Percentiles rank a stretch among this genome's conserved stretches.
phyloP scores from a whole-genome alignment of 1,139 yeast species.

The Nadsonia starkeyi-henricii region DNA sequence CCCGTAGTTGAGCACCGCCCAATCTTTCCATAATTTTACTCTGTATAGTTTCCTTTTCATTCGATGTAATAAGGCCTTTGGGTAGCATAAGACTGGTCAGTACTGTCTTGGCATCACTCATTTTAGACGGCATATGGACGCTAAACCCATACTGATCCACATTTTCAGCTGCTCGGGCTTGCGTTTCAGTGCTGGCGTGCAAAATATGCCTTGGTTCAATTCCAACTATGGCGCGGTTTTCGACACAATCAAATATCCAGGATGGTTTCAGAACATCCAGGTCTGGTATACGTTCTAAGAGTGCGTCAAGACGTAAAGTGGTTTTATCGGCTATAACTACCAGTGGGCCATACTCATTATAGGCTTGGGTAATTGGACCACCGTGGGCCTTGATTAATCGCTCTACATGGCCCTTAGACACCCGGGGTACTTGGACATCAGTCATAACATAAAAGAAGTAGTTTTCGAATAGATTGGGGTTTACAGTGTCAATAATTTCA shows the following conservation, averaged over 20 bases:
- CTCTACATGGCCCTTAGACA: slow-evolving; percentile 16
- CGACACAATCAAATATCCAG: slow-evolving; percentile 63
- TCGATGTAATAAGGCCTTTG: not conserved
- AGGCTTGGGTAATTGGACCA: slow-evolving; percentile 15
- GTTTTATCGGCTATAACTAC: slow-evolving; percentile 36
- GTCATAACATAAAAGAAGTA: slow-evolving; percentile 15
- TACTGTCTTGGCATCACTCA: not conserved
- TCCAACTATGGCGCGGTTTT: slow-evolving; percentile 29
- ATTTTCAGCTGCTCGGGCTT: slow-evolving; percentile 8
- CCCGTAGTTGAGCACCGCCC: not conserved
- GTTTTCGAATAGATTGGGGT: slow-evolving; percentile 14
- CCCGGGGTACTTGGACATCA: slow-evolving; percentile 15
- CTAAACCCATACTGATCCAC: slow-evolving; percentile 19
- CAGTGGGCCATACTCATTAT: slow-evolving; percentile 12
- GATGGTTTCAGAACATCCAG: slow-evolving; percentile 49
- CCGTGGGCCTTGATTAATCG: slow-evolving; percentile 18
- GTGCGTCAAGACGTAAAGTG: not conserved
- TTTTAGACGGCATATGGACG: not conserved
- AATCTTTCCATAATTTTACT: not conserved
- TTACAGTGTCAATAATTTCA: slow-evolving; percentile 8
- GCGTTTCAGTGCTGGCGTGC: slow-evolving; percentile 16
- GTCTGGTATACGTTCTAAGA: slow-evolving; percentile 20
- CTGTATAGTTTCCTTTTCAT: not conserved
- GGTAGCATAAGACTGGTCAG: not conserved
- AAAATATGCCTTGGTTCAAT: slow-evolving; percentile 50